Base-by-base conservation (phyloP, 2,329 filamentous ascomycete species). In the Arachnomyces sp. region DNA sequence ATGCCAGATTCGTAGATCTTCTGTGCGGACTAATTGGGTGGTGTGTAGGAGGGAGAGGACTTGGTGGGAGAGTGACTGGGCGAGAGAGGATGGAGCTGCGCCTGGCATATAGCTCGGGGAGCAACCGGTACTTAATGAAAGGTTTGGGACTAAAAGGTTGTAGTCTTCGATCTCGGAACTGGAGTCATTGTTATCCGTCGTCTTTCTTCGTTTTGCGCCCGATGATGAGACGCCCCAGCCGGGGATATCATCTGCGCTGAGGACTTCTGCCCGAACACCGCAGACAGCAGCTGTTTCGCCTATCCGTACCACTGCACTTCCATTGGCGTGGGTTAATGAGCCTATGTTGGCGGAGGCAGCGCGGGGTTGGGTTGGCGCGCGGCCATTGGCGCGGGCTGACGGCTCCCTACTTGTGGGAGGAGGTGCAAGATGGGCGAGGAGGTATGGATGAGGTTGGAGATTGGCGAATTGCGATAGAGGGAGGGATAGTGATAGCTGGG, bases 281-380 rank as follows among this genome's bases (percentile, higher is more conserved):
- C 89, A 95, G 29, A 98, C 89, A n/a, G 89, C 86, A 1, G 87
- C 88, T 1, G 90, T 96, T 61, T 93, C 86, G 34, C 92, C 92
- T 38, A 84, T 71, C 28, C 92, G 79, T 36, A 96, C 84, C 0
- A 96, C 82, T 1, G 90, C 83, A 53, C 86, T 93, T 38, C 92
- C 92, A 58, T 94, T 82, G 41, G 87, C 83, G 61, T 98, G 88
- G 1, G 87, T 85, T 36, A 98, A 71, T 15, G 86, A 92, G 17
- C 84, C 84, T 0, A 79, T 79, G 63, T 95, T 92, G 52, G 92
- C 72, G 28, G 80, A 79, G n/a, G 84, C 79, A 15, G 72, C 61
- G 33, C 92, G 81, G 43, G 81, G 77, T 53, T 89, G 75, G 20
- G 74, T 68, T 5, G 84, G 77, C 2, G 72, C 63, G 49, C 92